Evolutionary conservation across 768 basidiomycete genomes (phyloP), one percentile per base, ranked within the genome.

Genomic region (Candolleomyces eurysporus): DNA sequence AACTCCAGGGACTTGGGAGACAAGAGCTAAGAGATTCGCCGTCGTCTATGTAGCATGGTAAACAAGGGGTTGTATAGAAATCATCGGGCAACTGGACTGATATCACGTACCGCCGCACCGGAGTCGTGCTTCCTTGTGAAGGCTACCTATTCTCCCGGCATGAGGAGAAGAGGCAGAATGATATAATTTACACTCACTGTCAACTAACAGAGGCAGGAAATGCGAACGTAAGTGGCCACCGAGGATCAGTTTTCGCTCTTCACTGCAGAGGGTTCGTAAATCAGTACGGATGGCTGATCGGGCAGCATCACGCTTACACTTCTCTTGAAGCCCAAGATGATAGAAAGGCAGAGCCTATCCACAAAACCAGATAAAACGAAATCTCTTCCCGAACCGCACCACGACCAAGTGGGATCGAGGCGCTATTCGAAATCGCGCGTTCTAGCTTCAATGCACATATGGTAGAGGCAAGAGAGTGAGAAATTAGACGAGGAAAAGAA

Each of bases 141-240:
- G 19, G 45, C 45, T 46, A 46, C 45, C 45, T 46, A 46, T 17
- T 3, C 36, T 8, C 11, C 11, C 36, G 26, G 26, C 36, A 11
- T 36, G 36, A 46, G 13, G 5, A 17, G 2, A 17, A 5, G 45
- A 5, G 6, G 6, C 45, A 13, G 8, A 9, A 14, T 6, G 45
- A 17, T 3, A 21, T 46, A 6, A 46, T 3, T 6, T 17, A 1
- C 4, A 14, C 52, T 53, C 56, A 79, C 81, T 78, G 67, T 66
- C 62, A 17, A 73, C 77, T 5, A 82, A 61, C 40, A 67, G 68
- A 0, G 81, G 82, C 16, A 78, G 62, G 58, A 79, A 79, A 59
- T 77, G 66, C 4, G 71, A 68, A 49, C 77, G 74, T 2, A 81
- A 66, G 48, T 72, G 70, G 1, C 71, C 76, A 8, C 66, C 66